A percentile compares a stretch with the other conserved stretches of the same genome.
Conservation (phyloP, 2,329 filamentous ascomycete species). For the Colletotrichum siamense region DNA sequence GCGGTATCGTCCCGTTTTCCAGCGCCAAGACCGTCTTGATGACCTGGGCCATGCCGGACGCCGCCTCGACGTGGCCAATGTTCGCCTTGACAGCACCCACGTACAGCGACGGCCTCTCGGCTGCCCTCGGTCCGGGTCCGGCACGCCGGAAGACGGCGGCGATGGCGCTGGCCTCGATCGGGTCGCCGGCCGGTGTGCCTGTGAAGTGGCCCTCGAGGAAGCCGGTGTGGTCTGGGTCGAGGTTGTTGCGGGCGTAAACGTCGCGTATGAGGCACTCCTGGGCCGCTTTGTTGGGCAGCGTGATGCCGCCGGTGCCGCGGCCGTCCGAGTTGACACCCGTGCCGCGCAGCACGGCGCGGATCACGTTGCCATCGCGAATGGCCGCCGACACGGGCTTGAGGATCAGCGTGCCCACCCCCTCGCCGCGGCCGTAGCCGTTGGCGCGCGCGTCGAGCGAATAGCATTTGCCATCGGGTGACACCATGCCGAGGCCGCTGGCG, state of each 20-base stretch:
- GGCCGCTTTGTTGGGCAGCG: conserved; percentile 34
- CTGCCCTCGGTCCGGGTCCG: conserved; percentile 29
- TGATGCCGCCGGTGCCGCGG: conserved; percentile 40
- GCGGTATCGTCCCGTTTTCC: neutral
- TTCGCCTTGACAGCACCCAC: conserved; percentile 31
- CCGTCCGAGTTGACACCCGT: conserved; percentile 43
- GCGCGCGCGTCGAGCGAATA: neutral
- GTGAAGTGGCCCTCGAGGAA: conserved; percentile 6
- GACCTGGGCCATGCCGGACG: neutral
- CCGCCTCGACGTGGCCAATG: conserved; percentile 4
- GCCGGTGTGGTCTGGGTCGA: neutral
- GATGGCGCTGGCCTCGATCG: conserved; percentile 56
- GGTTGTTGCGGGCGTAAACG: neutral
- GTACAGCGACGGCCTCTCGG: conserved; percentile 15
- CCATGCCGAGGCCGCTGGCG: neutral
- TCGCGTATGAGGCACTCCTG: conserved; percentile 9
- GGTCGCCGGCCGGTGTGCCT: conserved; percentile 60
- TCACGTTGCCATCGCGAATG: conserved; percentile 43
- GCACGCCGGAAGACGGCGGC: conserved; percentile 43
- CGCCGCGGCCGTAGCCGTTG: conserved; percentile 9
- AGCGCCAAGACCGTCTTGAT: neutral
- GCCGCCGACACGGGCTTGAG: conserved; percentile 49
- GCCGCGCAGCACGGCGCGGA: conserved; percentile 38
- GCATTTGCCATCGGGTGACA: neutral
- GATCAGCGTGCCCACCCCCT: conserved; percentile 34